These are phyloP conservation scores for Fusarium hostae DNA, from an alignment of 2,329 filamentous ascomycete genomes.

Conservation along the genomic window DNA sequence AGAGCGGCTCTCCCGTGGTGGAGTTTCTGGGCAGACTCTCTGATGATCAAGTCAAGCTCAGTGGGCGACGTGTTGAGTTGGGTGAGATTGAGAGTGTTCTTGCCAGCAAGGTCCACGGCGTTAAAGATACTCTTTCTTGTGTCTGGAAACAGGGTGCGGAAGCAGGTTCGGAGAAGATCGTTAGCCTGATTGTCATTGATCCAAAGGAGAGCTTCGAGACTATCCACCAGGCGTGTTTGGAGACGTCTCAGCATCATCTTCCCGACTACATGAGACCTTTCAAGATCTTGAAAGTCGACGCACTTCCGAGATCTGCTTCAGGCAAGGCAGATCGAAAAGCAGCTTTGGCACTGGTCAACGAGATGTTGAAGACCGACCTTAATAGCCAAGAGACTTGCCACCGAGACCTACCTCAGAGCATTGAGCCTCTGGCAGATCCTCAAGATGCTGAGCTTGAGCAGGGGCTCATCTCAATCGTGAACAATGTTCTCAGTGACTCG, in stretches of 20 bases:
- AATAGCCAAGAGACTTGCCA: fast-evolving
- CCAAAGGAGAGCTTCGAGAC: neutral
- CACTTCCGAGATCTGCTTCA: conserved; percentile 1
- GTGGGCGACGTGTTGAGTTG: conserved; percentile 23
- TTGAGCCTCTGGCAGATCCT: neutral
- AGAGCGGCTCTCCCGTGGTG: neutral
- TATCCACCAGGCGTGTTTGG: neutral
- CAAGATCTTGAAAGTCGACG: neutral
- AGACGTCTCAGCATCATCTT: neutral
- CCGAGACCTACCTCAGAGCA: fast-evolving
- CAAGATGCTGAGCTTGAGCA: neutral
- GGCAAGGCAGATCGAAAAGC: conserved; percentile 16
- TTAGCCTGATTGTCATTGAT: conserved; percentile 5
- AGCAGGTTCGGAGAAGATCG: conserved; percentile 11
- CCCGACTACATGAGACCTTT: conserved; percentile 31
- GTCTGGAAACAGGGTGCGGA: conserved; percentile 7
- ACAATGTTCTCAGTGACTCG: neutral
- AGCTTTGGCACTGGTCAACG: neutral
- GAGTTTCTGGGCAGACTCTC: conserved; percentile 27
- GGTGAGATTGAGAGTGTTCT: conserved; percentile 24
- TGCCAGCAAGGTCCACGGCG: neutral
- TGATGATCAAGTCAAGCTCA: conserved; percentile 26
- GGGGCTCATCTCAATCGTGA: neutral
- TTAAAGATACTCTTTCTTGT: conserved; percentile 1
- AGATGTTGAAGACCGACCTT: neutral